Percentiles rank a stretch among this genome's conserved stretches.
phyloP scores from a whole-genome alignment of 805 yeast species.

The Candida fluviatilis region DNA sequence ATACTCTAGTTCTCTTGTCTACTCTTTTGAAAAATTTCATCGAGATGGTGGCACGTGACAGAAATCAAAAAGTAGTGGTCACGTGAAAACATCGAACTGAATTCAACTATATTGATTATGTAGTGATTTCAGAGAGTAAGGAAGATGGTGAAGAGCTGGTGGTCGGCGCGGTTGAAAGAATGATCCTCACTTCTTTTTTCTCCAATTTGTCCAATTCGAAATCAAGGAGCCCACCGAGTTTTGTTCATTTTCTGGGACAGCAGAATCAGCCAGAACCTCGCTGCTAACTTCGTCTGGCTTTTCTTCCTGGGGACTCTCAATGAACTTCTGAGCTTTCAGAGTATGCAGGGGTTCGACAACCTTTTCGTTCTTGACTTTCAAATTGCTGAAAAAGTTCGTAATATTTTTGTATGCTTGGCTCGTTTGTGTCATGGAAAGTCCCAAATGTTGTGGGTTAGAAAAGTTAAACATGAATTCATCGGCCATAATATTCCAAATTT shows the following conservation, averaged over 20 bases:
- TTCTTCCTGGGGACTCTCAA: slow-evolving; percentile 3
- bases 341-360: slow-evolving; percentile 12
- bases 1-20: background rate
- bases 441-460: slow-evolving; percentile 36
- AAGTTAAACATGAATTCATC: slow-evolving; percentile 44
- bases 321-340: slow-evolving; percentile 19
- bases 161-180: too few relatives aligned
- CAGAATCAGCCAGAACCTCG: background rate
- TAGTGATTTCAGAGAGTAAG: too few relatives aligned
- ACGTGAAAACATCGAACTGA: too few relatives aligned
- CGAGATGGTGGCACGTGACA: background rate
- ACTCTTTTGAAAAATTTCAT: background rate
- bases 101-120: too few relatives aligned
- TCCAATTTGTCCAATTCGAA: slow-evolving; percentile 2
- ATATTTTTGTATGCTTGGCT: slow-evolving; percentile 10
- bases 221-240: background rate
- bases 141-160: too few relatives aligned
- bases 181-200: background rate
- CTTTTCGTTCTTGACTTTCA: slow-evolving; percentile 11
- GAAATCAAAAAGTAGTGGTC: too few relatives aligned
- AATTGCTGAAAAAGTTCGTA: slow-evolving; percentile 22
- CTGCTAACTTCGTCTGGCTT: slow-evolving; percentile 5
- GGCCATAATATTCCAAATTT: slow-evolving; percentile 37
- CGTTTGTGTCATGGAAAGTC: slow-evolving; percentile 6
- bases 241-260: background rate